Evolutionary conservation across 805 yeast species (phyloP).

Genomic region (Blastobotrys parvus): DNA sequence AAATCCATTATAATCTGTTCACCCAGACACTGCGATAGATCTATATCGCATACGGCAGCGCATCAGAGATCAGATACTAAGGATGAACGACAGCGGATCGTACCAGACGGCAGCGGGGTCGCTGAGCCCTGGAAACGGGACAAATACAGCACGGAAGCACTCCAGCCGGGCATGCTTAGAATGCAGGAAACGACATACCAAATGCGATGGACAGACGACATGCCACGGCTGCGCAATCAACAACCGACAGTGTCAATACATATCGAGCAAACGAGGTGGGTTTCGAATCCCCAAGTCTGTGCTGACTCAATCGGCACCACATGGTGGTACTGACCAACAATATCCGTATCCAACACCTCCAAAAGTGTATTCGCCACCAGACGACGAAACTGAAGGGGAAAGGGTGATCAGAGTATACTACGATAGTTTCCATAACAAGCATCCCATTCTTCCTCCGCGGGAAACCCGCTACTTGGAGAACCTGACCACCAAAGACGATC

Average conservation of each 20-base stretch:
- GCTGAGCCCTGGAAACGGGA: too few species aligned
- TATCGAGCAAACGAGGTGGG: background rate
- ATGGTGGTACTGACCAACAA: background rate
- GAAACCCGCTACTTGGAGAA: background rate
- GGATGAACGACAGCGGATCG: too few species aligned
- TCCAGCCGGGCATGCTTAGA: background rate
- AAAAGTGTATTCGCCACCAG: background rate
- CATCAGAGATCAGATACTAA: too few species aligned
- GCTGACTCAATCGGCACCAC: background rate
- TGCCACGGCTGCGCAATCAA: background rate
- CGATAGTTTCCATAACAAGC: background rate
- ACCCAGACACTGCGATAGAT: too few species aligned
- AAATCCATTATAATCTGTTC: too few species aligned
- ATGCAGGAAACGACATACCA: background rate
- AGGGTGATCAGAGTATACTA: background rate
- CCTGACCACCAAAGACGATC: background rate
- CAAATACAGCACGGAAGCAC: background rate
- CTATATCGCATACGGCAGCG: too few species aligned
- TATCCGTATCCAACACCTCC: background rate
- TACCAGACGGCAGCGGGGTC: too few species aligned
- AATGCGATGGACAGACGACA: background rate
- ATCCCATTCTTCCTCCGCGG: background rate
- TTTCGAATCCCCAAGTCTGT: background rate
- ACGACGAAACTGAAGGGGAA: background rate
- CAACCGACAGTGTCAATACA: background rate